Evolutionary conservation across 2,329 filamentous ascomycete species (phyloP).

Genomic region (Coleophoma crateriformis): DNA sequence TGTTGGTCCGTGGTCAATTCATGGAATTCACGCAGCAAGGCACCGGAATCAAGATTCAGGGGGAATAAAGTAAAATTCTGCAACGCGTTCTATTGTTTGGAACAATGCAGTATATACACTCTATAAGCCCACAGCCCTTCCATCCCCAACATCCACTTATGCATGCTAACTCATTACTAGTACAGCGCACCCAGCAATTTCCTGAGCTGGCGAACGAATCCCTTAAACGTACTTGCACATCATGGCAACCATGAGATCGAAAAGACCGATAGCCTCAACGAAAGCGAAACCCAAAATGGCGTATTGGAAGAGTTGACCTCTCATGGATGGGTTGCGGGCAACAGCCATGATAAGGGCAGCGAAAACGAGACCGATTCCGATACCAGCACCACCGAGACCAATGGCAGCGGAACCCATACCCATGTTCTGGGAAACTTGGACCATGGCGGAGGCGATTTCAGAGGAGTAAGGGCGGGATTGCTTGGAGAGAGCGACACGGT

Average conservation of each 20-base stretch:
- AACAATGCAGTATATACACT: not conserved
- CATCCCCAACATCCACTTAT: not conserved
- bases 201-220: not conserved
- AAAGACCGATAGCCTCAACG: conserved; percentile 87
- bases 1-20: no score
- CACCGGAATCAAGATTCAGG: no score
- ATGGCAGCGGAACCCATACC: conserved; percentile 88
- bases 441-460: conserved; percentile 82
- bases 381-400: conserved; percentile 87
- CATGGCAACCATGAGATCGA: conserved; percentile 88
- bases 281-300: conserved; percentile 94
- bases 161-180: conserved; percentile 1
- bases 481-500: conserved; percentile 48
- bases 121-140: not conserved
- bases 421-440: conserved; percentile 86
- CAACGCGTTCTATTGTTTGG: not conserved
- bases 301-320: conserved; percentile 93
- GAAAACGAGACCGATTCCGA: conserved; percentile 94
- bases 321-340: conserved; percentile 90
- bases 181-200: not conserved
- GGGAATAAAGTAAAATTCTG: not conserved
- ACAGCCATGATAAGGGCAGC: conserved; percentile 83
- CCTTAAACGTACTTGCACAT: conserved; percentile 76
- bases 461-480: conserved; percentile 72
- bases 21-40: no score